Conservation (phyloP, 1,284 basidiomycete species). For the Pseudozyma thailandica region DNA sequence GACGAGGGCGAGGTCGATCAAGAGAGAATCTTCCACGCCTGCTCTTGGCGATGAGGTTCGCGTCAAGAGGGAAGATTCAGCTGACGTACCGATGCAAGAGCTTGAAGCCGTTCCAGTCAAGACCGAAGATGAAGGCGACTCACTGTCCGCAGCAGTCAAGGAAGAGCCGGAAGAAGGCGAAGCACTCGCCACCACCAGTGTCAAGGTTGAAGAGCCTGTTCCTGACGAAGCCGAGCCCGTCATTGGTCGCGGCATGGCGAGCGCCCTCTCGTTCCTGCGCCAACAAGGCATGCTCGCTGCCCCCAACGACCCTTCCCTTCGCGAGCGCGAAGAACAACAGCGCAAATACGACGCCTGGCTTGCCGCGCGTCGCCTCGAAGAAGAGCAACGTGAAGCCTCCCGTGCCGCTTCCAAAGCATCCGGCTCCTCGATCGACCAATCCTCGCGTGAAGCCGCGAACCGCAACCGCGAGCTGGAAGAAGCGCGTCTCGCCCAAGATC, state of each 20-base stretch:
- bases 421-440: conserved; percentile 79
- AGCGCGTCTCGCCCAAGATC: conserved; percentile 81
- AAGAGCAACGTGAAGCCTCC: conserved; percentile 83
- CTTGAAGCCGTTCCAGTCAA: conserved; percentile 50
- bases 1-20: conserved; percentile 14
- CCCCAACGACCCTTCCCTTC: conserved; percentile 75
- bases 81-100: conserved; percentile 36
- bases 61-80: conserved; percentile 67
- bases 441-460: conserved; percentile 93
- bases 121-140: conserved; percentile 69
- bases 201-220: conserved; percentile 6
- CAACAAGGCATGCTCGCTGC: conserved; percentile 89
- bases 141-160: conserved; percentile 70
- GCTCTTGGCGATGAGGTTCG: conserved; percentile 68
- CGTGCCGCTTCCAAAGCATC: conserved; percentile 70
- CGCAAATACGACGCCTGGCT: conserved; percentile 89
- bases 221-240: conserved; percentile 35
- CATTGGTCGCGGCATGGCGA: conserved; percentile 76
- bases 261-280: conserved; percentile 85
- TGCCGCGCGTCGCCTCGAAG: conserved; percentile 80
- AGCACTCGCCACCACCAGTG: not conserved
- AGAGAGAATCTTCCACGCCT: conserved; percentile 17
- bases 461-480: conserved; percentile 89
- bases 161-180: conserved; percentile 69
- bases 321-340: conserved; percentile 84